Conservation (phyloP, 345 rosid genomes). For the Camelina hispida region DNA sequence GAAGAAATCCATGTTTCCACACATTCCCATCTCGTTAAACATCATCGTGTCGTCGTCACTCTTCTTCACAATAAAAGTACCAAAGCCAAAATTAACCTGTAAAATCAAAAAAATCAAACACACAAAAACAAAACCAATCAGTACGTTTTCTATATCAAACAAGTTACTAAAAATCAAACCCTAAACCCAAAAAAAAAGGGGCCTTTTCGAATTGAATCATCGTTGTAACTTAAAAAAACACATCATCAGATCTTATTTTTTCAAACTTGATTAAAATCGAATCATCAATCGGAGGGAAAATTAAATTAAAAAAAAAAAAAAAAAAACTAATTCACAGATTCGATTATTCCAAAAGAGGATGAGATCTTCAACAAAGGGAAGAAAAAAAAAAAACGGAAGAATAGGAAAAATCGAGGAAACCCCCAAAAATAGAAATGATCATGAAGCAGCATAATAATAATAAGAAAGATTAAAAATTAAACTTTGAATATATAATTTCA, state of each 20-base stretch:
- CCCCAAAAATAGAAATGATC: slow-evolving; percentile 30
- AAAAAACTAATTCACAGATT: slow-evolving; percentile 5
- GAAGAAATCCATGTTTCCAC: slow-evolving; percentile 81
- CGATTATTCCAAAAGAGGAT: neutral
- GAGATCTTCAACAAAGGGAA: slow-evolving; percentile 23
- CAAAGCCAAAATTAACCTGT: slow-evolving; percentile 28
- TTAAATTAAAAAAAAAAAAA: no score
- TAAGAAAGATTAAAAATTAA: slow-evolving; percentile 17
- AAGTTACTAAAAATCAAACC: slow-evolving; percentile 18
- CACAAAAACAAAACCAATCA: neutral
- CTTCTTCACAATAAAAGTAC: slow-evolving; percentile 7
- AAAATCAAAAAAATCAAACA: neutral
- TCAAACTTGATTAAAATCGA: neutral
- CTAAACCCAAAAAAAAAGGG: slow-evolving; percentile 4
- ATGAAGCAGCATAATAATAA: neutral
- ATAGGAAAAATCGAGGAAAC: neutral
- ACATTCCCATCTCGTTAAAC: slow-evolving; percentile 82
- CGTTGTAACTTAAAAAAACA: neutral
- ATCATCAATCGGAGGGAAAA: neutral
- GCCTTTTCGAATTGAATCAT: slow-evolving; percentile 14
- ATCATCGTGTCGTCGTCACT: slow-evolving; percentile 46
- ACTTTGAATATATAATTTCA: neutral
- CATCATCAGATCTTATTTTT: slow-evolving; percentile 22
- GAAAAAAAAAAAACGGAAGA: neutral
- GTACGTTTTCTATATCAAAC: neutral